Conservation (phyloP, 2,329 filamentous ascomycete species). For the Podosphaera fusca region DNA sequence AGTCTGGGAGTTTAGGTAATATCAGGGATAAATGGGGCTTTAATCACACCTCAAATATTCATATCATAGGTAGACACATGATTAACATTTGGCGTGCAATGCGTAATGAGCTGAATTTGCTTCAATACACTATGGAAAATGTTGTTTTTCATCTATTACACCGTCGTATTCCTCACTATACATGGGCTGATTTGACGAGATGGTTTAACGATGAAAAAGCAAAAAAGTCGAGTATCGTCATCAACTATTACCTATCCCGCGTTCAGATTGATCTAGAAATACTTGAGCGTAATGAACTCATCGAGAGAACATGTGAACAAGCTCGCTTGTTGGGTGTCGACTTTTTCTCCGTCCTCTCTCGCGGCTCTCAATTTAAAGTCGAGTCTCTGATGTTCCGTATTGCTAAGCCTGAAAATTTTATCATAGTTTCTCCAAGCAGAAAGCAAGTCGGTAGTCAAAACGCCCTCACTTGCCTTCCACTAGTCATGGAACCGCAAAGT, state of each 20-base stretch:
- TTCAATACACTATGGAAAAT: conserved; percentile 93
- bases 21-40: conserved; percentile 83
- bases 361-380: conserved; percentile 94
- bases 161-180: conserved; percentile 68
- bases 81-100: conserved; percentile 96
- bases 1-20: conserved; percentile 66
- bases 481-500: conserved; percentile 95
- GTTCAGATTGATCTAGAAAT: conserved; percentile 75
- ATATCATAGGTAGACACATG: conserved; percentile 82
- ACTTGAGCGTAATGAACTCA: conserved; percentile 69
- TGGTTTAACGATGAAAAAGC: conserved; percentile 57
- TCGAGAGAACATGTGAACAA: conserved; percentile 79
- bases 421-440: conserved; percentile 70
- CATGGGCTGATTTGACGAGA: conserved; percentile 50
- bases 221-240: conserved; percentile 46
- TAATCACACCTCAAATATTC: conserved; percentile 76
- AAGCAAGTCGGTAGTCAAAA: conserved; percentile 90
- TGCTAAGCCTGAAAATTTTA: conserved; percentile 85
- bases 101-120: conserved; percentile 70
- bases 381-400: conserved; percentile 98
- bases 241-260: conserved; percentile 56
- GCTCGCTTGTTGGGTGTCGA: conserved; percentile 81
- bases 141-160: conserved; percentile 81
- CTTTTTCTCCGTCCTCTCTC: conserved; percentile 87
- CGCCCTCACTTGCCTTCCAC: conserved; percentile 73